Evolutionary conservation across 2,329 filamentous ascomycete species (phyloP).

Genomic region (Botrytis fabae): DNA sequence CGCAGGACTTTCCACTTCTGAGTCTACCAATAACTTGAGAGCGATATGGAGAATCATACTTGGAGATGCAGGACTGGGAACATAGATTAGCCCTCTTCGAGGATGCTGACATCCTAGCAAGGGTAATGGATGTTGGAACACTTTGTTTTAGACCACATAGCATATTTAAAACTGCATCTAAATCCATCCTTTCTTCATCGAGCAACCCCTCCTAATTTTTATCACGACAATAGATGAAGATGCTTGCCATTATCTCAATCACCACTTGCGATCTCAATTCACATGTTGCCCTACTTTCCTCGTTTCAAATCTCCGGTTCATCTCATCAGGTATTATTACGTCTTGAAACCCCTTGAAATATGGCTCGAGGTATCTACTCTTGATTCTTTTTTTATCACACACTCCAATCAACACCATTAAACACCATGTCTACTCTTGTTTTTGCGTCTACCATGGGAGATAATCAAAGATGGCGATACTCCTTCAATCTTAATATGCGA

Average conservation of each 20-base stretch:
- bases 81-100: not conserved
- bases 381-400: too few relatives aligned
- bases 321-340: not conserved
- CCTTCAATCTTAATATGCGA: not conserved
- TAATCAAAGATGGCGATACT: too few relatives aligned
- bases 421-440: too few relatives aligned
- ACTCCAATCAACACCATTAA: too few relatives aligned
- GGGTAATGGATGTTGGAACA: not conserved
- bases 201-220: not conserved
- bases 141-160: not conserved
- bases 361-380: not conserved
- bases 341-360: not conserved
- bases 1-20: not conserved
- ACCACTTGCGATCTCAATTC: not conserved
- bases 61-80: not conserved
- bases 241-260: not conserved
- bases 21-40: not conserved
- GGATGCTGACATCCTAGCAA: not conserved
- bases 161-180: not conserved
- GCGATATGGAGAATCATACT: not conserved
- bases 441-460: too few relatives aligned
- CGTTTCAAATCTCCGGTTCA: not conserved
- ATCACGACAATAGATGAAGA: not conserved
- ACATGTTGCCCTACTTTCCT: not conserved
- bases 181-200: not conserved